Evolutionary conservation across 2,329 filamentous ascomycete species (phyloP), one percentile per base, ranked within the genome.

Genomic region (Talaromyces sp.): DNA sequence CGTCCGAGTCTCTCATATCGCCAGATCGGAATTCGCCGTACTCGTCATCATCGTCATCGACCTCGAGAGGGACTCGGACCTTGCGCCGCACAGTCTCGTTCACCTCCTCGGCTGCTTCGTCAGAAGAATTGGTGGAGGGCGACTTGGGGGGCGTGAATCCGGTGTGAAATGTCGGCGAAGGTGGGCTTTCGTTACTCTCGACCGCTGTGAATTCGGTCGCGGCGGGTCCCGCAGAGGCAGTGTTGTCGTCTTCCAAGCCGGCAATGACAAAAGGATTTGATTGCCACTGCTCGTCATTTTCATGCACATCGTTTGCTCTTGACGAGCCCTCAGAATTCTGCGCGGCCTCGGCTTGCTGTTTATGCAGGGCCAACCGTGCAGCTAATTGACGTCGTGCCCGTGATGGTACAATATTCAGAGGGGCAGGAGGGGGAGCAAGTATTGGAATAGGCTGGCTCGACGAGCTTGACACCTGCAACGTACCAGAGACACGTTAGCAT

Each of bases 311-410:
- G 16, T 47, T 33, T 16, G 53, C 42, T 18, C 28, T 51, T 44
- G 61, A 56, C 40, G 47, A 42, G 42, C 59, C 61, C 14, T 27
- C 55, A 6, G 56, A 47, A 30, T 57, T 62, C 36, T 62, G 53
- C 31, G 56, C 76, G 1, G 81, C 74, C 50, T 80, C 76, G 5
- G 81, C 77, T 66, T 86, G 85, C 74, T 91, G 89, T 67, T 87
- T 86, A 66, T 91, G 89, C 76, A 89, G 85, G 2, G 91, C 86
- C 70, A 98, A 83, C 12, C 93, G 87, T 12, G 91, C 90, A n/a
- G 92, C 93, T n/a, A 98, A 85, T 75, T 96, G 92, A 60, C 92
- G 83, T 57, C 94, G 87, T 7, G 94, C 94, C 58, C 94, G 87
- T 7, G 92, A 96, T 2, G 94, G 93, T 0, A 90, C 88, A 40